Evolutionary conservation across 1,139 yeast species (phyloP), one percentile per base, ranked within the genome.

Genomic region (Candida mesenterica): DNA sequence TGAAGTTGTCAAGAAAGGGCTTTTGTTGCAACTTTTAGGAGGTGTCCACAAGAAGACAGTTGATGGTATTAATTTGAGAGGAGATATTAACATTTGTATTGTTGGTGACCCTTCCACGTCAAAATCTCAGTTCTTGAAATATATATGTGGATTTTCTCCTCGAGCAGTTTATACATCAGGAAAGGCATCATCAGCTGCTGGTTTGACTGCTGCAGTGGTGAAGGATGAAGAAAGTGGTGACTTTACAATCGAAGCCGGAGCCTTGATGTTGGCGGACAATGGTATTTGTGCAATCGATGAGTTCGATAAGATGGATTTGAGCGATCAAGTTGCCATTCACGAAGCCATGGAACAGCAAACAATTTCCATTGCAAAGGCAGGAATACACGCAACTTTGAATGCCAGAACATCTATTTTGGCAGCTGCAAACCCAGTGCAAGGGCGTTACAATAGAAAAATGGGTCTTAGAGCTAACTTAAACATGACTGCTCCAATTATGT

Each of bases 261-360:
- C 99, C 2, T 72, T 92, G 41, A 92, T 92, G 99, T 73, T 92
- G 47, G 98, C 98, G 1, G 99, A 92, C 62, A 94, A 92, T 57
- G 99, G 99, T 44, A 87, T 92, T 43, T 92, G 99, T 72, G 95
- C 97, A 45, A 92, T 92, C 62, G 99, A 92, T 59, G 99, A 92
- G 64, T 92, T 92, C 52, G 99, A 92, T 61, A 92, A 94, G 68
- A 92, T 92, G 98, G 97, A 92, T 61, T 62, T 92, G 33, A 65
- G 81, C 4, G 98, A 94, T 61, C 98, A 94, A 65, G 98, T 92
- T 40, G 98, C 98, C 3, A 92, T 92, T 68, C 99, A 92, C 66
- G 99, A 92, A 68, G 99, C 98, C 12, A 92, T 92, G 99, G 98
- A 92, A 70, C 98, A 92, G 63, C 98, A 92, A 60, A 92, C 98